Base-by-base conservation (phyloP, 495 filamentous ascomycete species). In the Talaromyces nanjingensis region DNA sequence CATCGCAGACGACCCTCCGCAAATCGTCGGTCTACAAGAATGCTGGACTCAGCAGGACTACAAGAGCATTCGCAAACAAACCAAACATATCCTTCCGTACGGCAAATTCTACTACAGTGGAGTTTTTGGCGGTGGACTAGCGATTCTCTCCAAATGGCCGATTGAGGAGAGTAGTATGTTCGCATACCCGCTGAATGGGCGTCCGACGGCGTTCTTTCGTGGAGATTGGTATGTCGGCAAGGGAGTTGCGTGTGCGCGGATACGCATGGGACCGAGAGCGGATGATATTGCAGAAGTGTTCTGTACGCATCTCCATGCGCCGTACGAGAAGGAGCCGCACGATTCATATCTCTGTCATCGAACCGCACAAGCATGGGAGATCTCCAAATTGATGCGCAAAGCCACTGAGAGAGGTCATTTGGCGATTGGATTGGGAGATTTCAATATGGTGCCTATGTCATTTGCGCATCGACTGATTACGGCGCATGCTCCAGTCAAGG, bases 311-410 rank as follows among this genome's bases (percentile, higher is more conserved):
- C 82, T 97, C 4, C 94, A 98, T 71, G 89, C 94, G 9, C 91
- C 92, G 3, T 98, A 98, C 72, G 90, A 94, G 70, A 77, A 80
- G 52, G 85, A 91, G 70, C 86, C 84, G 22, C 74, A 91, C 65
- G 92, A 97, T 70, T 92, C 89, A 25, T 97, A 98, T 71, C 70
- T 91, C 24, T 92, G 89, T 72, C 96, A 98, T 68, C 89, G 92
- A 25, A 90, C 88, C 4, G 91, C 94, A 0, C 94, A 98, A 74
- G 89, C 94, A n/a, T 98, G 94, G 94, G 91, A 98, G 75, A 92
- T 98, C 56, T 83, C 92, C 34, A 96, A 96, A 75, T 77, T 97
- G 7, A 89, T 97, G 74, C 87, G 92, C 5, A 90, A 86, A 22
- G 94, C 96, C 12, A 83, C 86, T 1, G 92, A 94, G 69, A 81